Evolutionary conservation across 75 land plant genomes (phyloP).

Genomic region (Chamaecyparis obtusa): DNA sequence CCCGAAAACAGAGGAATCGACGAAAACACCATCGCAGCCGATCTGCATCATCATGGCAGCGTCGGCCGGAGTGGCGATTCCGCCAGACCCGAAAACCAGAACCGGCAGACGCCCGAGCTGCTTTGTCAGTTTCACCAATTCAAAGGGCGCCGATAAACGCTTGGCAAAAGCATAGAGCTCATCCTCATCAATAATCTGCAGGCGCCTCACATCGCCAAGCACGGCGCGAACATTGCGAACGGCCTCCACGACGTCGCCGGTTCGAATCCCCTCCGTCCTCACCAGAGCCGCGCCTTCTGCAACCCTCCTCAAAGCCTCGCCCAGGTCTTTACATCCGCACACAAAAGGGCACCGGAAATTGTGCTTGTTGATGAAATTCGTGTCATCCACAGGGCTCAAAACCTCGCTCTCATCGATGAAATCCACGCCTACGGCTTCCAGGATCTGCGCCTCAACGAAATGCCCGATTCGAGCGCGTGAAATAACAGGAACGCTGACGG

Average conservation of each 20-base stretch:
- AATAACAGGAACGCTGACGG: slow-evolving; percentile 38
- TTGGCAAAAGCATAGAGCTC: slow-evolving; percentile 64
- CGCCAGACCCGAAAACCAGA: slow-evolving; percentile 58
- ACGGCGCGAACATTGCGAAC: slow-evolving; percentile 49
- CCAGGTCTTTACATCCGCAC: slow-evolving; percentile 37
- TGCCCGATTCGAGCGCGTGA: slow-evolving; percentile 47
- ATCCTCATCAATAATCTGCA: slow-evolving; percentile 64
- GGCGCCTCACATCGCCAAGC: slow-evolving; percentile 52
- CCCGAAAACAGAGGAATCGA: slow-evolving; percentile 51
- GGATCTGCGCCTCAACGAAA: slow-evolving; percentile 41
- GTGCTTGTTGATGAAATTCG: slow-evolving; percentile 40
- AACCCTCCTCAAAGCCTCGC: slow-evolving; percentile 32
- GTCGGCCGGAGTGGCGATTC: slow-evolving; percentile 71
- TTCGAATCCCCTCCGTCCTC: slow-evolving; percentile 15
- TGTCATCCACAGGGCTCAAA: slow-evolving; percentile 35
- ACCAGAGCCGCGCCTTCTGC: slow-evolving; percentile 44
- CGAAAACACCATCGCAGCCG: slow-evolving; percentile 73
- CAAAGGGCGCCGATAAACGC: slow-evolving; percentile 54
- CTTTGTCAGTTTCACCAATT: slow-evolving; percentile 65
- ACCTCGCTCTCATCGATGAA: slow-evolving; percentile 40
- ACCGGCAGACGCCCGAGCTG: slow-evolving; percentile 53
- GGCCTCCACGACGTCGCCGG: slow-evolving; percentile 44
- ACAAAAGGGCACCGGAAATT: slow-evolving; percentile 36
- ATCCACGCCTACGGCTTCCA: slow-evolving; percentile 41
- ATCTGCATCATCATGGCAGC: slow-evolving; percentile 77